Evolutionary conservation across 345 rosid species (phyloP).

Genomic region (Rhizophora apiculata): DNA sequence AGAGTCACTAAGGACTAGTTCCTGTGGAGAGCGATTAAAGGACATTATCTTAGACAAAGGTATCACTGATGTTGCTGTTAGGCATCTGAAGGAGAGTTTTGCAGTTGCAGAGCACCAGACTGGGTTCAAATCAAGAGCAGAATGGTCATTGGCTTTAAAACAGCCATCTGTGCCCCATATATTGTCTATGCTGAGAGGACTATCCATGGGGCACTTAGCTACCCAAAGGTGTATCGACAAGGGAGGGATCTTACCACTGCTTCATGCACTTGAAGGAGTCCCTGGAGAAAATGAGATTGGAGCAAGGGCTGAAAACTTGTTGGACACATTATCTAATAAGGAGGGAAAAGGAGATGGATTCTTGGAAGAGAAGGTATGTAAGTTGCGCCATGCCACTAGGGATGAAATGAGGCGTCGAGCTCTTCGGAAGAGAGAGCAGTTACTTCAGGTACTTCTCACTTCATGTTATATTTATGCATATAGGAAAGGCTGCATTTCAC

Average conservation of each 20-base stretch:
- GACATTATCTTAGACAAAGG: conserved; percentile 89
- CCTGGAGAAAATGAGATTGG: conserved; percentile 94
- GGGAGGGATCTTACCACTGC: conserved; percentile 76
- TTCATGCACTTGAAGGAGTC: conserved; percentile 94
- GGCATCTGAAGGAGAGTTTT: conserved; percentile 68
- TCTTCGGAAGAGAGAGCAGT: conserved; percentile 71
- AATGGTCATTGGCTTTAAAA: conserved; percentile 74
- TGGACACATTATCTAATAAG: conserved; percentile 83
- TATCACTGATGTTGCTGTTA: conserved; percentile 73
- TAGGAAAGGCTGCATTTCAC: no score
- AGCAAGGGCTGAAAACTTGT: conserved; percentile 92
- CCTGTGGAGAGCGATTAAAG: conserved; percentile 93
- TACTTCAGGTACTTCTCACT: conserved; percentile 61
- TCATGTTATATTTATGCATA: no score
- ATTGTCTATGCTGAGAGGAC: conserved; percentile 86
- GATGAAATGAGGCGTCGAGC: conserved; percentile 96
- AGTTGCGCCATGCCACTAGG: conserved; percentile 79
- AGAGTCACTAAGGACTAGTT: conserved; percentile 95
- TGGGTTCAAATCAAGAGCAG: conserved; percentile 66
- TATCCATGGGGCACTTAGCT: conserved; percentile 94
- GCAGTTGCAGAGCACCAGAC: conserved; percentile 74
- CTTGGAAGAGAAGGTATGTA: conserved; percentile 70
- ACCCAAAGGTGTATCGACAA: conserved; percentile 84
- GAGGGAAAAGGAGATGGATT: conserved; percentile 96
- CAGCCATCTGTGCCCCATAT: conserved; percentile 87